Evolutionary conservation across 257 asterid genomes (phyloP).

Genomic region (Fraxinus excelsior): DNA sequence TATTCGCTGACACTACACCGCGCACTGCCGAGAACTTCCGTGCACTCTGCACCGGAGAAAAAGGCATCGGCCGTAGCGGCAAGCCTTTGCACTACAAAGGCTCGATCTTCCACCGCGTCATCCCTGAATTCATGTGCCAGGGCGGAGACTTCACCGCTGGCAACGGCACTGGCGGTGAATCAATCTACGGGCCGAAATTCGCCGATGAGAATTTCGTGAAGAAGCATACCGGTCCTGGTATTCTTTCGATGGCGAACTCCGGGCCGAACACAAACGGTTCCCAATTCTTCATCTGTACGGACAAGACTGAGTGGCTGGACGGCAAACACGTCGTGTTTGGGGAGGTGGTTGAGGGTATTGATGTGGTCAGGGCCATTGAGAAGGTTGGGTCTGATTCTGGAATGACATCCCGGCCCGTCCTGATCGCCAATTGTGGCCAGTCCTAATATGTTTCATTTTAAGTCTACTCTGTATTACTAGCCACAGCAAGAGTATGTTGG

Average conservation of each 20-base stretch:
- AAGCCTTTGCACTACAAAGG: conserved; percentile 32
- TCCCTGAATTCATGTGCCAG: conserved; percentile 37
- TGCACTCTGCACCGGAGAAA: conserved; percentile 32
- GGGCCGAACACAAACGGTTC: conserved; percentile 34
- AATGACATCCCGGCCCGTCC: conserved; percentile 12
- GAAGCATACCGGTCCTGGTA: conserved; percentile 29
- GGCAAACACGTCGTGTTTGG: conserved; percentile 37
- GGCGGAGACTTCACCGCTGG: conserved; percentile 37
- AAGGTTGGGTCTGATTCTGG: conserved; percentile 24
- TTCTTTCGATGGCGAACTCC: conserved; percentile 35
- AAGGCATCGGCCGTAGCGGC: conserved; percentile 23
- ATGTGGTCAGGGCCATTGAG: conserved; percentile 27
- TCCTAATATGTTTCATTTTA: no score
- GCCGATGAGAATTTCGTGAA: conserved; percentile 27
- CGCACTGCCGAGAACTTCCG: conserved; percentile 33
- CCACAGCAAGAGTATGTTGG: background rate
- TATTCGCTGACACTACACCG: conserved; percentile 25
- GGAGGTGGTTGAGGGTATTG: conserved; percentile 24
- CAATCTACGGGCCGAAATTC: conserved; percentile 28
- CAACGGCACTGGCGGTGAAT: conserved; percentile 35
- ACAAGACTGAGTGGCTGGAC: conserved; percentile 30
- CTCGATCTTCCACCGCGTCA: conserved; percentile 31
- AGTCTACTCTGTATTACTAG: no score
- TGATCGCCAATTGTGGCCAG: conserved; percentile 20
- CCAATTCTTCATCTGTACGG: conserved; percentile 32